Base-by-base conservation (phyloP, 805 yeast genomes). In the Saccharomycopsis selenospora region DNA sequence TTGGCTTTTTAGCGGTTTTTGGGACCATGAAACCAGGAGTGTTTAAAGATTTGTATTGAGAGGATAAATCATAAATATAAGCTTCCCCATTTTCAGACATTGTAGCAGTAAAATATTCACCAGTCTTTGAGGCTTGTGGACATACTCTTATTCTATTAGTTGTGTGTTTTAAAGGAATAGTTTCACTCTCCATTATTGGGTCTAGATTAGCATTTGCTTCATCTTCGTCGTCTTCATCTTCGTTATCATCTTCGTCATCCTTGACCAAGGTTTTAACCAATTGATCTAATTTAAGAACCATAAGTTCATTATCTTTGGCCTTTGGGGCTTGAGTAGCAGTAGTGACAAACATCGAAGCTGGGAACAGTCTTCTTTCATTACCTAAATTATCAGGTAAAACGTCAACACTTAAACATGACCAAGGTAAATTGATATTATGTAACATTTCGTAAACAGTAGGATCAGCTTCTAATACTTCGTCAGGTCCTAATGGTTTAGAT, bases 341-440 rank as follows among this genome's bases (percentile, higher is more conserved):
- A 10, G 95, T 80, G 49, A 90, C 65, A 61, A 86, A 85, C 59
- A 89, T 70, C 1, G 93, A 75, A 38, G 95, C 95, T 3, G 99
- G 99, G 60, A 80, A 93, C 40, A 76, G 75, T 67, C 95, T 78
- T 70, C 99, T 82, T 65, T 89, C 97, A 45, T 76, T 71, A 8
- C 99, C 99, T 51, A 86, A 71, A 46, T 72, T 70, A 63, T 93
- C 99, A 4, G 96, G 95, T 46, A 93, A 68, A 18, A 93, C 69
- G 61, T 91, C 98, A 52, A 93, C 72, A 2, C 97, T 88, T 62
- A 93, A 69, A 68, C 97, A 89, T 10, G 99, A 98, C 98, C 98
- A 93, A 59, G 95, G 95, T 66, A 91, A 70, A 64, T 86, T 86
- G 51, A 91, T 87, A 59, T 85, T 86, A 66, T 93, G 99, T 50